Conservation (phyloP, 2,329 filamentous ascomycete species). For the Aspergillus felis region DNA sequence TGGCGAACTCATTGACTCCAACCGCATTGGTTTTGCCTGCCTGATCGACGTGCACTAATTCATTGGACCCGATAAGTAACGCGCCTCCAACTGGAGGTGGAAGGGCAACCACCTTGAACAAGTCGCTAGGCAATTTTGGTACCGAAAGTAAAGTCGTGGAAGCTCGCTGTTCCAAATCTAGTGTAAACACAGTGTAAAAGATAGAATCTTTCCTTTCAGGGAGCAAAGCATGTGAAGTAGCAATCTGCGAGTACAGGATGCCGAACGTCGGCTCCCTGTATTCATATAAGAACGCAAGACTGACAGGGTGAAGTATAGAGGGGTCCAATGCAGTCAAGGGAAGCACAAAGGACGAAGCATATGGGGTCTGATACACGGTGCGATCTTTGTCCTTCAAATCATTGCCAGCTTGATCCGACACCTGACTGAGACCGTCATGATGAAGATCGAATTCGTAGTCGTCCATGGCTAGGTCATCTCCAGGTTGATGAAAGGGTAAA, state of each 20-base stretch:
- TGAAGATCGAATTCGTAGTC: slow-evolving; percentile 84
- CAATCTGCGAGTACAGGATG: slow-evolving; percentile 74
- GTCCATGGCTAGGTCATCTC: slow-evolving; percentile 86
- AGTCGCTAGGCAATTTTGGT: slow-evolving; percentile 76
- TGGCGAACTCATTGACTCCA: slow-evolving; percentile 86
- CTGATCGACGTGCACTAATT: slow-evolving; percentile 93
- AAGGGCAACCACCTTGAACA: slow-evolving; percentile 76
- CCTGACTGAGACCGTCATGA: slow-evolving; percentile 55
- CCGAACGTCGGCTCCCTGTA: slow-evolving; percentile 98
- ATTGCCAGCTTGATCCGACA: slow-evolving; percentile 22
- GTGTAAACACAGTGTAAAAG: slow-evolving; percentile 88
- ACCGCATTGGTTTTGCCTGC: slow-evolving; percentile 90
- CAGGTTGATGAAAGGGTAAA: slow-evolving; percentile 80
- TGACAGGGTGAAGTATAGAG: slow-evolving; percentile 79
- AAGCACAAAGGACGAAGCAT: slow-evolving; percentile 88
- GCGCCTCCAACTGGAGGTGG: slow-evolving; percentile 85
- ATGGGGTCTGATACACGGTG: slow-evolving; percentile 58
- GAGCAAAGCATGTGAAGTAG: slow-evolving; percentile 69
- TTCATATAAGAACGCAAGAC: slow-evolving; percentile 90
- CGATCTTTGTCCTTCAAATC: slow-evolving; percentile 32
- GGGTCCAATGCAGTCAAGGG: slow-evolving; percentile 86
- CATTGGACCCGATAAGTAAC: slow-evolving; percentile 80
- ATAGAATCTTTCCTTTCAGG: slow-evolving; percentile 77
- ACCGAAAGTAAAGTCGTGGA: slow-evolving; percentile 92
- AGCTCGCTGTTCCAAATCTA: slow-evolving; percentile 88